Evolutionary conservation across 164 flowering plant species (phyloP).

Genomic region (Annona squamosa): DNA sequence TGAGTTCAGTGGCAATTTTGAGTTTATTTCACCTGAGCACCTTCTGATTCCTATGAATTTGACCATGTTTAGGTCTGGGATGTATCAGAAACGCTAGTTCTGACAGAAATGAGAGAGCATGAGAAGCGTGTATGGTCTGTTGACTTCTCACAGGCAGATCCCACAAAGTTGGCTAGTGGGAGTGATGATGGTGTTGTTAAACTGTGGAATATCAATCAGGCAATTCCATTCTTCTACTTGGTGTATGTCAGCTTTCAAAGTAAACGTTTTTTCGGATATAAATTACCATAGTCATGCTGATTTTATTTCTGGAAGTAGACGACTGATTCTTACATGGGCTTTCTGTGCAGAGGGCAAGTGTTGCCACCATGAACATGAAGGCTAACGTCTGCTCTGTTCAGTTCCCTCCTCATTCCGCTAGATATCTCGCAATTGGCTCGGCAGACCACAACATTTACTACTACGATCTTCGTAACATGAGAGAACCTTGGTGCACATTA

Average conservation of each 20-base stretch:
- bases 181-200: conserved; percentile 94
- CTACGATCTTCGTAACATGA: conserved; percentile 79
- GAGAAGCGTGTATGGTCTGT: conserved; percentile 93
- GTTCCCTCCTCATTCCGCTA: conserved; percentile 70
- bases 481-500: conserved; percentile 63
- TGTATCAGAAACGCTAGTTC: conserved; percentile 62
- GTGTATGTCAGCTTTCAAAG: conserved; percentile 89
- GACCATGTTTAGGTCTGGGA: conserved; percentile 75
- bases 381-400: conserved; percentile 97
- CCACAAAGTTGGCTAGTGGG: conserved; percentile 90
- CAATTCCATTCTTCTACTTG: conserved; percentile 82
- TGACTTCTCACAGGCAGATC: conserved; percentile 82
- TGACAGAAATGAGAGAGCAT: conserved; percentile 82
- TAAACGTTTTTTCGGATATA: conserved; percentile 68
- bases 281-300: conserved; percentile 16
- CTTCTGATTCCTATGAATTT: neutral
- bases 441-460: conserved; percentile 88
- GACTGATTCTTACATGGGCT: conserved; percentile 43
- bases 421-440: conserved; percentile 83
- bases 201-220: conserved; percentile 99
- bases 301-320: conserved; percentile 27
- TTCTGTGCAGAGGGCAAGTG: conserved; percentile 72
- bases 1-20: neutral
- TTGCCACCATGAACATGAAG: conserved; percentile 76
- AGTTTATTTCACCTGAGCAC: neutral